Conservation (phyloP, 371 early-diverging fungal species). For the Ordospora pajunii region DNA sequence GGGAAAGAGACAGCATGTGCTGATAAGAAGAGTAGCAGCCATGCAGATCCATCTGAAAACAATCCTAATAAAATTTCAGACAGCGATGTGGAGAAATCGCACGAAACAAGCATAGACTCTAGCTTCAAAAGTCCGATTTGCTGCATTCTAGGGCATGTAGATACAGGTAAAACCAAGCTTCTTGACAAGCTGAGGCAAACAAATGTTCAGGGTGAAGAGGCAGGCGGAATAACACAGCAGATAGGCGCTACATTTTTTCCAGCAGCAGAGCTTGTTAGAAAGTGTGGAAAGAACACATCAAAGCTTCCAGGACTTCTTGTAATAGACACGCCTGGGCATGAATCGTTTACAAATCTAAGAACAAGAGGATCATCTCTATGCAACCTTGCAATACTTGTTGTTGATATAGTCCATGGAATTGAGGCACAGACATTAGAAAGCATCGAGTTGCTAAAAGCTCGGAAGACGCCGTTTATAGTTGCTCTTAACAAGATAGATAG, state of each 20-base stretch:
- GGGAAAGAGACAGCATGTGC: background rate
- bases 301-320: conserved; percentile 92
- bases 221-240: conserved; percentile 99
- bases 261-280: conserved; percentile 70
- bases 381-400: conserved; percentile 97
- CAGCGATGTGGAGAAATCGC: background rate
- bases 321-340: conserved; percentile 99
- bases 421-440: conserved; percentile 98
- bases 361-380: conserved; percentile 95
- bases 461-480: conserved; percentile 97
- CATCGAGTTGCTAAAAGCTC: conserved; percentile 75
- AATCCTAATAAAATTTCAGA: background rate
- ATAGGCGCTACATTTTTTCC: conserved; percentile 99
- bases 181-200: conserved; percentile 98
- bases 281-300: conserved; percentile 62
- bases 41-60: background rate
- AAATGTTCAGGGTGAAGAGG: conserved; percentile 98
- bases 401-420: conserved; percentile 97
- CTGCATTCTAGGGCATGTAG: conserved; percentile 98
- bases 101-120: conserved; percentile 67
- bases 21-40: background rate
- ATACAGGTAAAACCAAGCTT: conserved; percentile 96
- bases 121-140: conserved; percentile 93
- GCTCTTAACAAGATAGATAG: conserved; percentile 99
- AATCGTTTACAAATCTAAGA: conserved; percentile 94